Evolutionary conservation across 2,329 filamentous ascomycete species (phyloP), one percentile per base, ranked within the genome.

Genomic region (Paracoccidioides brasiliensis): DNA sequence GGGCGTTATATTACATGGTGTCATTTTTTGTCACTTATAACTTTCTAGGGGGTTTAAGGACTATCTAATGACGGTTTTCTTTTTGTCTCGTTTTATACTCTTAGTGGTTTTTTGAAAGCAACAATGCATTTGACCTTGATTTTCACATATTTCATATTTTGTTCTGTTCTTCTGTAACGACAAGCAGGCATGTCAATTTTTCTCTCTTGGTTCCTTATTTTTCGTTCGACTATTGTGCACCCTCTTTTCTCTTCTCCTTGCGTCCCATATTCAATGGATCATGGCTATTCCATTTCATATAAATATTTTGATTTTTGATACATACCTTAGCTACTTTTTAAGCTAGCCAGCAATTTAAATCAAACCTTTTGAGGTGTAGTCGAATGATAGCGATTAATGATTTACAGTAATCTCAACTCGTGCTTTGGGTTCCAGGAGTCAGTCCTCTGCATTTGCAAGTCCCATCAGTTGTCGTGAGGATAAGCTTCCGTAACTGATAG

Each of bases 61-160:
- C 32, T 22, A 30, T 22, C 10, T 15, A 15, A 30, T 22, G 22
- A 22, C 22, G 22, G 22, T 22, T 22, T 22, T 22, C 2, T 1
- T 22, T 22, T 40, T 52, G 30, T 52, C 38, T 32, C 28, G 37
- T 52, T 51, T 41, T 6, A 41, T 52, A 49, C 37, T 49, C 15
- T 32, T n/a, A 30, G 37, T 37, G 49, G 28, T 30, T n/a, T 28
- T 51, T 52, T 40, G 15, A 51, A 51, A 37, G 37, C n/a, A 51
- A 30, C 28, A 40, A 30, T 41, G 22, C 9, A 5, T 10, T 52
- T 37, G 37, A 30, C 22, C 49, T 22, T 33, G 37, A 52, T 52
- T 61, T 65, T 61, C 59, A 52, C 60, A 54, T 59, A 61, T 60
- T 58, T 50, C 58, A 56, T 52, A 56, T 62, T 58, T 60, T 37